Conservation (phyloP, 139 green algal species). For the Diplosphaera chodatii region DNA sequence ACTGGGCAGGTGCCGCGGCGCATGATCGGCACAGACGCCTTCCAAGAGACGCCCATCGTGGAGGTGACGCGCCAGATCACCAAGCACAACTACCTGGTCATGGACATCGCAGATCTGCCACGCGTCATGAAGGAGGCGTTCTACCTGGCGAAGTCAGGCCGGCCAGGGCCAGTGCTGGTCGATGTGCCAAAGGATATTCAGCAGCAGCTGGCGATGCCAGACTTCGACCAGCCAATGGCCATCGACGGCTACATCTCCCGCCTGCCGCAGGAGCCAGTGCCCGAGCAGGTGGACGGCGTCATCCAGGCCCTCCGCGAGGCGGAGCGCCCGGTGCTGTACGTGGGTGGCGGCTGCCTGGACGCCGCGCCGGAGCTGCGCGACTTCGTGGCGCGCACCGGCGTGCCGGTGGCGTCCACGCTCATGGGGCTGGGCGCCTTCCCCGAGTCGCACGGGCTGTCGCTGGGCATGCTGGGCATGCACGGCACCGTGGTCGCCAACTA, state of each 20-base stretch:
- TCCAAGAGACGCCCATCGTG: conserved; percentile 99
- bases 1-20: conserved; percentile 84
- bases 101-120: conserved; percentile 95
- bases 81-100: conserved; percentile 99
- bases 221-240: conserved; percentile 80
- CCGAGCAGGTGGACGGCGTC: conserved; percentile 31
- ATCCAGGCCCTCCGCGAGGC: conserved; percentile 50
- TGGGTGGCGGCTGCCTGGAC: conserved; percentile 88
- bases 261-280: conserved; percentile 50
- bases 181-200: conserved; percentile 99
- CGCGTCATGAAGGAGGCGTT: conserved; percentile 95
- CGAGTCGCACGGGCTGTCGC: conserved; percentile 36
- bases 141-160: conserved; percentile 85
- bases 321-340: conserved; percentile 69
- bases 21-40: conserved; percentile 90
- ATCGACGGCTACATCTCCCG: conserved; percentile 89
- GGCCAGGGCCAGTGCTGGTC: conserved; percentile 90
- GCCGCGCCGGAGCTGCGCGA: conserved; percentile 65
- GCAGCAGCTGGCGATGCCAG: conserved; percentile 88
- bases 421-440: conserved; percentile 91
- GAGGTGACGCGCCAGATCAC: conserved; percentile 98
- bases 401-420: conserved; percentile 89
- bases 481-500: conserved; percentile 97
- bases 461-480: conserved; percentile 98
- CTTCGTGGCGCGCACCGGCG: conserved; percentile 72